Percentiles rank a stretch among this genome's conserved stretches.
Conservation (phyloP, 305 asterid species). For the Caryopteris hybrid region DNA sequence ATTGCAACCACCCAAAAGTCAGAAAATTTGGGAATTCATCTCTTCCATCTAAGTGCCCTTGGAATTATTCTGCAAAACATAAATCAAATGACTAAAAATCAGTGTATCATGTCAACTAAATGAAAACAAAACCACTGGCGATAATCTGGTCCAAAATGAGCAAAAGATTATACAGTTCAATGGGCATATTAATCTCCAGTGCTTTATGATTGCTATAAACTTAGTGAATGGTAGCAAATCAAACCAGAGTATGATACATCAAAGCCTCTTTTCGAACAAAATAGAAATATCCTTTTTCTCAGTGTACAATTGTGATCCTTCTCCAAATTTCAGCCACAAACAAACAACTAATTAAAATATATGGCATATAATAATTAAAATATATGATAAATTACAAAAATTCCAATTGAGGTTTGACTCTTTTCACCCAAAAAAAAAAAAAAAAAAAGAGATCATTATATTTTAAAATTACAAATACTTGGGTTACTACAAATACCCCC, state of each 20-base stretch:
- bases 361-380: background rate
- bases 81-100: background rate
- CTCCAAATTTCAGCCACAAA: background rate
- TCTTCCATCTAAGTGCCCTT: conserved; percentile 31
- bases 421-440: too few species aligned
- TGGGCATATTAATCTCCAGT: background rate
- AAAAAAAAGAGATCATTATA: too few species aligned
- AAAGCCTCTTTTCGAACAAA: background rate
- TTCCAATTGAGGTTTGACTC: too few species aligned
- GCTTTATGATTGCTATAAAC: background rate
- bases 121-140: too few species aligned
- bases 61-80: conserved; percentile 41
- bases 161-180: too few species aligned
- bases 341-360: background rate
- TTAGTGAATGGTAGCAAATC: background rate
- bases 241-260: too few species aligned
- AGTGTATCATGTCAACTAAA: conserved; percentile 7
- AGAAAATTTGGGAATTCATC: background rate
- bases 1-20: too few species aligned
- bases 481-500: too few species aligned
- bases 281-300: background rate
- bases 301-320: background rate
- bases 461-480: too few species aligned
- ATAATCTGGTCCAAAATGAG: background rate
- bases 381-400: too few species aligned